Conservation (phyloP, 805 yeast genomes). For the Ogataea sp. region DNA sequence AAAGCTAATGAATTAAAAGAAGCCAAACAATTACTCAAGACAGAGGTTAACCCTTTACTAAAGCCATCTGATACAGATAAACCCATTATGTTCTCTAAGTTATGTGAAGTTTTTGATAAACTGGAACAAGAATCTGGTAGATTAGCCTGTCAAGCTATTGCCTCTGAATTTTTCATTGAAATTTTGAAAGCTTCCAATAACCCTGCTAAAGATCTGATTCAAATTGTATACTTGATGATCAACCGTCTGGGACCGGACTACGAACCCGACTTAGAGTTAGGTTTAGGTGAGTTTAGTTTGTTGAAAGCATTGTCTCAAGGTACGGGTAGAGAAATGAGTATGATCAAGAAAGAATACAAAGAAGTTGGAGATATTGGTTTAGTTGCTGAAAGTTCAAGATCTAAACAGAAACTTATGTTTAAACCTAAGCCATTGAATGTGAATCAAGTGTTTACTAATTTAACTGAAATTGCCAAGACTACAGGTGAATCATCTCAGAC, state of each 20-base stretch:
- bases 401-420: constrained; percentile 88
- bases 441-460: constrained; percentile 60
- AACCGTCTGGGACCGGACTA: constrained; percentile 93
- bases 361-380: constrained; percentile 85
- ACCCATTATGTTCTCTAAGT: constrained; percentile 24
- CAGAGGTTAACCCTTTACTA: not conserved
- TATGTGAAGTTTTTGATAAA: constrained; percentile 63
- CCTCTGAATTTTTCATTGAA: constrained; percentile 63
- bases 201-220: constrained; percentile 38
- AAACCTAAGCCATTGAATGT: constrained; percentile 78
- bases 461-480: constrained; percentile 68
- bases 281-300: constrained; percentile 83
- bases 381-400: constrained; percentile 78
- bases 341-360: constrained; percentile 66
- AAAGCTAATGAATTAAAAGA: constrained; percentile 14
- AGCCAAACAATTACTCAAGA: constrained; percentile 11
- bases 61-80: constrained; percentile 1
- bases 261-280: constrained; percentile 81
- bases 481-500: constrained; percentile 80
- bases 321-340: constrained; percentile 71
- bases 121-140: constrained; percentile 79
- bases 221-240: constrained; percentile 76
- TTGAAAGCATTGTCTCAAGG: constrained; percentile 86
- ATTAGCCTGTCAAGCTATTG: constrained; percentile 67
- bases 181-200: constrained; percentile 48